Evolutionary conservation across 805 yeast species (phyloP).

Genomic region (Cyberlindnera mycetangii): DNA sequence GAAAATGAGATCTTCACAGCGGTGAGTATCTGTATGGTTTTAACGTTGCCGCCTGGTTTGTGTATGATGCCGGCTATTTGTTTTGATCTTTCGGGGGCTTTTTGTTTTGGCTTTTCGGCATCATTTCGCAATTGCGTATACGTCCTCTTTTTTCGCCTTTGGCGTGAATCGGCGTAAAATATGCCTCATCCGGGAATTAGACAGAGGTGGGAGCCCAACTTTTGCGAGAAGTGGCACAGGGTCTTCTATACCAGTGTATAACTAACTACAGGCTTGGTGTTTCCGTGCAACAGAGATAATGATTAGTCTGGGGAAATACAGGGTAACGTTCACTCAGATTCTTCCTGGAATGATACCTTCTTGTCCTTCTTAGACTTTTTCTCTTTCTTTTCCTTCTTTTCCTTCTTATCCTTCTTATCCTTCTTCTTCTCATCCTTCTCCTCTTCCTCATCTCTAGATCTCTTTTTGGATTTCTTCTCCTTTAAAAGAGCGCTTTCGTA

Average conservation of each 20-base stretch:
- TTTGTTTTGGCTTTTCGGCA: slow-evolving; percentile 5
- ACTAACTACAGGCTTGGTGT: too few species aligned
- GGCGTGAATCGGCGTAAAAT: not conserved
- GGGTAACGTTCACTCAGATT: not conserved
- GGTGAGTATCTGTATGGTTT: not conserved
- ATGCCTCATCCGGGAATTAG: not conserved
- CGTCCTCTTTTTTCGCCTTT: not conserved
- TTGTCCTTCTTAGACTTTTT: slow-evolving; percentile 28
- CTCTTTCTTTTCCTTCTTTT: slow-evolving; percentile 29
- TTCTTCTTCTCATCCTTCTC: slow-evolving; percentile 30
- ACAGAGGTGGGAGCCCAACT: not conserved
- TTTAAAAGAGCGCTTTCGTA: slow-evolving; percentile 41
- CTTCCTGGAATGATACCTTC: slow-evolving; percentile 28
- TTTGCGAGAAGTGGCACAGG: not conserved
- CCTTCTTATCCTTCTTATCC: slow-evolving; percentile 28
- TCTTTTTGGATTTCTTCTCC: slow-evolving; percentile 31
- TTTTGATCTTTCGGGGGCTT: slow-evolving; percentile 9
- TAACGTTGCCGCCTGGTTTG: not conserved
- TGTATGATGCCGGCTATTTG: slow-evolving; percentile 2
- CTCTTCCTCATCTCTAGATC: slow-evolving; percentile 28
- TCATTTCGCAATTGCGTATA: not conserved
- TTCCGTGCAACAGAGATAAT: too few species aligned
- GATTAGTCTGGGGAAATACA: too few species aligned
- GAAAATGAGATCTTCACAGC: not conserved
- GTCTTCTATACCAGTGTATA: too few species aligned